Evolutionary conservation across 2,329 filamentous ascomycete genomes (phyloP), one percentile per base, ranked within the genome.

Genomic region (Aspergillus arachidicola): DNA sequence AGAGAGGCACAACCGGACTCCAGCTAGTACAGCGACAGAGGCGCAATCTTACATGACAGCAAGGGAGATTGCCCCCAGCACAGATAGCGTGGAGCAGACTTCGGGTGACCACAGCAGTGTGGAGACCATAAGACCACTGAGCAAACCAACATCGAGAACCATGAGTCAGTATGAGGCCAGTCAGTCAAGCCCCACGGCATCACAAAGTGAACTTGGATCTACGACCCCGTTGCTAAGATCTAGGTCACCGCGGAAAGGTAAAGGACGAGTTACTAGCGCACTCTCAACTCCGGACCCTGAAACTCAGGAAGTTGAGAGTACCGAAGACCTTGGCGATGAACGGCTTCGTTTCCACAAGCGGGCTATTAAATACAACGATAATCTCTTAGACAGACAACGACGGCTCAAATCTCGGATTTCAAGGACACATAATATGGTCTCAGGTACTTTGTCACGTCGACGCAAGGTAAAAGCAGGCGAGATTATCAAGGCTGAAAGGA

Each of bases 401-500:
- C 74, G 77, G 23, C 67, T 82, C 43, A 75, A 76, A 50, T 74
- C 74, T 56, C 77, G 66, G 58, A 76, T 79, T 43, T 75, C 73
- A 55, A 75, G 65, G 60, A 80, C 76, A 12, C 75, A 75, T 61
- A 72, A 69, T 50, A 75, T 68, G 51, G 75, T 80, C 26, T 73
- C 75, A 30, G 69, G 69, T 6, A 76, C 72, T 58, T 69, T 74
- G 48, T 72, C 76, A 10, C 74, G 71, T 55, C 73, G 78, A 57
- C 74, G 72, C 34, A 76, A 82, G 28, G 71, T 80, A 28, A 77
- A 81, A 58, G 83, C 87, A 67, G 88, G 88, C 6, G 84, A 89
- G 64, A 86, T 90, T 58, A 79, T 90, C 62, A 89, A 89, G 74
- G 87, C 88, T 75, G 87, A 90, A 71, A 86, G 85, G 63, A 91